A percentile compares a stretch with the other conserved stretches of the same genome.
Conservation (phyloP, 768 basidiomycete species). For the Tylopilus felleus region DNA sequence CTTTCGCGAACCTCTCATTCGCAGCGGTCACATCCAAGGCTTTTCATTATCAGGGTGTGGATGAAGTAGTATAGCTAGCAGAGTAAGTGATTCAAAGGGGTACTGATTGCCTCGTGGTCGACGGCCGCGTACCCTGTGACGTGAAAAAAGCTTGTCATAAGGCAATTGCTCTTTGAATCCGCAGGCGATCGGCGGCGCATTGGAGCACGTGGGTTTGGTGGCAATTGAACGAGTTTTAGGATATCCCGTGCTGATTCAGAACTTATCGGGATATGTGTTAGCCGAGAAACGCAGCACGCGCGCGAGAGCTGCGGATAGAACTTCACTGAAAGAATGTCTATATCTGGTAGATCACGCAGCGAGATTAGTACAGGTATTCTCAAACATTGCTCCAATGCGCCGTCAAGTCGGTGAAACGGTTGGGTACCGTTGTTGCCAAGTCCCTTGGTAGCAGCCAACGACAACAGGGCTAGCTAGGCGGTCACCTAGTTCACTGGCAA, state of each 20-base stretch:
- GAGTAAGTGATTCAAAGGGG: neutral
- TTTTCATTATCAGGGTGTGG: neutral
- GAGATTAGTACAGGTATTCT: neutral
- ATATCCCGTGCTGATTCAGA: neutral
- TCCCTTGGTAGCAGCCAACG: too few species aligned
- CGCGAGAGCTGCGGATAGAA: neutral
- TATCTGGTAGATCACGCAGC: neutral
- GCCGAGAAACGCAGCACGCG: too few species aligned
- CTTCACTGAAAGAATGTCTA: neutral
- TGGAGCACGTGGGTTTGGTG: too few species aligned
- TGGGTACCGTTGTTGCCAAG: neutral
- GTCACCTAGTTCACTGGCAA: too few species aligned
- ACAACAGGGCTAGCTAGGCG: too few species aligned
- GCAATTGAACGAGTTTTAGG: neutral
- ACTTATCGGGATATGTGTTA: neutral
- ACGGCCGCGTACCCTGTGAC: neutral
- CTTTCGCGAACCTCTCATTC: too few species aligned
- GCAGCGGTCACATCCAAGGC: neutral
- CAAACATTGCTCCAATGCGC: neutral
- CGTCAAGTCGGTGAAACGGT: neutral
- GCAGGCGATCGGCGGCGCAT: neutral
- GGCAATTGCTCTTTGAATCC: neutral
- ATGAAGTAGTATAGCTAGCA: neutral
- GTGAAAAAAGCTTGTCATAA: too few species aligned
- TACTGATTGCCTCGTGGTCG: neutral